Evolutionary conservation across 1,284 basidiomycete species (phyloP), one percentile per base, ranked within the genome.

Genomic region (Ganoderma multipileum): DNA sequence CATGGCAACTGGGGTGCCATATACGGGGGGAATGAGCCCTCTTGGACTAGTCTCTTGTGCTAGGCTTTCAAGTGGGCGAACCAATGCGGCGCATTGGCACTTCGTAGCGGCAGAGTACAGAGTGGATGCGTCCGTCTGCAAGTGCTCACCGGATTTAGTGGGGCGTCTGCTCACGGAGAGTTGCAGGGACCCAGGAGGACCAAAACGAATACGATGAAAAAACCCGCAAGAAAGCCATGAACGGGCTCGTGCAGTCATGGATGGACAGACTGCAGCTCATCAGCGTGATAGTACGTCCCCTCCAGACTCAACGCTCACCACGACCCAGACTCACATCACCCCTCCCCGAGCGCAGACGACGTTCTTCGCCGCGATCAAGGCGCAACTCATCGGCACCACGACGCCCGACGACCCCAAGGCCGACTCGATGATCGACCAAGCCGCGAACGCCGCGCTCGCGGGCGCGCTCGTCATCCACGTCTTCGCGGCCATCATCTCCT

Each of bases 301-400:
- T 26, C 12, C n/a, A n/a, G n/a, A n/a, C n/a, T n/a, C n/a, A n/a
- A n/a, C 33, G 20, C 36, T 16, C 44, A 12, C 42, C 42, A 16
- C 7, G 20, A 4, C 26, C 20, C 36, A 26, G 14, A 39, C 50
- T 50, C 26, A 18, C 16, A 47, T 23, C n/a, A 3, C 47, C 47
- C 4, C 36, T 63, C 1, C 28, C 36, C 58, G 38, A 28, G 1
- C 65, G 8, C 68, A 89, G 89, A 88, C 88, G 0, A 89, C 88
- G 0, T 90, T 90, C 77, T 89, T 90, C 72, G 89, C 88, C 6
- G 83, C 86, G 0, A 86, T 84, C 16, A 87, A 89, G 75, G 85
- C 86, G 0, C 79, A 88, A 75, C 74, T 90, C 16, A 82, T 86
- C 26, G 80, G 84, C 6, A 83, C 83, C 58, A 80, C 82, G 2